Percentiles rank a stretch among this genome's conserved stretches.
Conservation (phyloP, 108 stramenopile species). For the Nannochloropsis salina region DNA sequence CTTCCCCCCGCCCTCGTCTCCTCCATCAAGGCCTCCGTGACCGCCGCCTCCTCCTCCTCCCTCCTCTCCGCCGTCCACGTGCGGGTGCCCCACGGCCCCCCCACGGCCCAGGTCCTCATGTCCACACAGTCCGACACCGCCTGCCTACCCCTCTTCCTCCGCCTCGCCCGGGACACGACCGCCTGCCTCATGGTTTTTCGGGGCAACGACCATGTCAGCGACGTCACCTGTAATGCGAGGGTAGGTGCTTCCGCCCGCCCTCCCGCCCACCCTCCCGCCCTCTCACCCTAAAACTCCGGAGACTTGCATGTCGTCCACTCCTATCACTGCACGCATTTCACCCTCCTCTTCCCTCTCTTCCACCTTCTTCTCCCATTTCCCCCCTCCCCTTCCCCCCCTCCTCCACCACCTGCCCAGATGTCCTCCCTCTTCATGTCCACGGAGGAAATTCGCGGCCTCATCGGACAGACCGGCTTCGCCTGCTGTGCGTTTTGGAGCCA, state of each 20-base stretch:
- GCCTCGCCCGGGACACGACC: not conserved
- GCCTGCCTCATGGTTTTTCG: slow-evolving; percentile 8
- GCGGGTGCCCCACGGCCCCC: not conserved
- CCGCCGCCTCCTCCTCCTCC: not conserved
- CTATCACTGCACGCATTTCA: not conserved
- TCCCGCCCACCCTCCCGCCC: not conserved
- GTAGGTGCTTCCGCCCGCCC: not conserved
- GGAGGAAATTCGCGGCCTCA: not conserved
- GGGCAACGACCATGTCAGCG: not conserved
- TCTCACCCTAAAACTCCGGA: not conserved
- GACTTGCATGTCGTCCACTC: not conserved
- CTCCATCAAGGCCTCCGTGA: not conserved
- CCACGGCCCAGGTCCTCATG: not conserved
- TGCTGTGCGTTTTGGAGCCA: slow-evolving; percentile 1
- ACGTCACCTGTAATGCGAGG: not conserved
- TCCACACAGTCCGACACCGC: not conserved
- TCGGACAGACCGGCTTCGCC: not conserved
- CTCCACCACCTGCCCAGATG: not conserved
- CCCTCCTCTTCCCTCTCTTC: not conserved
- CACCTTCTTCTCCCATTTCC: not conserved
- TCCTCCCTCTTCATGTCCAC: slow-evolving; percentile 19
- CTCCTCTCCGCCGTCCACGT: not conserved
- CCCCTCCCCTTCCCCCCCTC: not conserved
- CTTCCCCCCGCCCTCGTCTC: not conserved
- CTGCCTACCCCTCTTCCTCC: not conserved